Base-by-base conservation (phyloP, 1,139 yeast species). In the Saccharomycopsis crataegensis region DNA sequence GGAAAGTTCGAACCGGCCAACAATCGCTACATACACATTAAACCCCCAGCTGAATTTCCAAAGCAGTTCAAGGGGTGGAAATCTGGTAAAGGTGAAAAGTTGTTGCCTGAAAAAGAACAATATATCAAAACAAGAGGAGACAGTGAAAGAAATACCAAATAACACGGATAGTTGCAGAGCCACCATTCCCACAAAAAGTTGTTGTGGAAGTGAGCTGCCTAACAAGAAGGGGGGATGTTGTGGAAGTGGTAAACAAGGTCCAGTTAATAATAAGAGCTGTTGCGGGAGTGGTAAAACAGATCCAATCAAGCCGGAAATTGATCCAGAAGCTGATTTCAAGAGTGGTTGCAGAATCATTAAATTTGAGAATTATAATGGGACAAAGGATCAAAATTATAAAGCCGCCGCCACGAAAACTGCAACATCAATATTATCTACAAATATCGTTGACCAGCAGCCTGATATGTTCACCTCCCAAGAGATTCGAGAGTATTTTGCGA, bases 11-110 rank as follows among this genome's bases (percentile, higher is more conserved):
- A 47, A 49, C 6, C 32, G 44, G 32, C 56, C 53, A 9, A 17
- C 14, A 37, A 34, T 55, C 34, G 45, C 46, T 1, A 31, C 51
- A 9, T 55, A 51, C 17, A 50, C 54, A 2, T 46, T 56, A 43
- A 56, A 56, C 42, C 58, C 58, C 40, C 12, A 41, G 43, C n/a
- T 16, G 22, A n/a, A 6, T 28, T 6, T 33, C 16, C 41, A 31
- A 34, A 17, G 2, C 6, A 4, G 8, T 31, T 8, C 16, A 43
- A 16, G 8, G 9, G 43, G 6, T 31, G 14, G 28, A 37, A 49
- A 49, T 9, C n/a, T 11, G 40, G 11, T 3, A 33, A 16, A 28
- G 40, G 5, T 9, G 12, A 28, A 22, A 28, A 48, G 46, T 12
- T 48, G 51, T 40, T 48, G 51, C 28, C 37, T n/a, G 16, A 17